Percentiles rank a stretch among this genome's conserved stretches.
phyloP scores from a whole-genome alignment of 2,329 filamentous ascomycete species.

The Colletotrichum caudatum region DNA sequence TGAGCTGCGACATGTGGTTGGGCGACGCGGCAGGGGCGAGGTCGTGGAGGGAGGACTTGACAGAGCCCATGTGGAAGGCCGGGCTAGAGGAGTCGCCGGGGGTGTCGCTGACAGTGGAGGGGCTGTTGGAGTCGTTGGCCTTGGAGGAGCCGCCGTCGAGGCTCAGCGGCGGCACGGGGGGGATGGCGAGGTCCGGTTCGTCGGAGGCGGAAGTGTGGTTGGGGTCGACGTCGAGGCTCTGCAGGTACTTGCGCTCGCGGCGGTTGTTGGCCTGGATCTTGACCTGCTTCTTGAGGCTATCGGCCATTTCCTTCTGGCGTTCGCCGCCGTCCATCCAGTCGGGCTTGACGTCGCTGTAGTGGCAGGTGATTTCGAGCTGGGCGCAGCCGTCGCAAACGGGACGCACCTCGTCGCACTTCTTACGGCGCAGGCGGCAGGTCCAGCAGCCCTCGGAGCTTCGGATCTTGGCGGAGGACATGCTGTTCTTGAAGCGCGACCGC shows the following conservation, averaged over 20 bases:
- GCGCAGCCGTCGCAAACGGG: conserved; percentile 65
- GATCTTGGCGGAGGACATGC: conserved; percentile 46
- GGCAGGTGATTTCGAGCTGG: conserved; percentile 67
- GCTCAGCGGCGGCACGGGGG: conserved; percentile 30
- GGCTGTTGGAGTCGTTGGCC: conserved; percentile 28
- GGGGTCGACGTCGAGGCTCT: conserved; percentile 50
- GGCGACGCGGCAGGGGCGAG: conserved; percentile 30
- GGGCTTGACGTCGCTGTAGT: conserved; percentile 64
- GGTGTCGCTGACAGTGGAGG: conserved; percentile 39
- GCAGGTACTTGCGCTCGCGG: conserved; percentile 61
- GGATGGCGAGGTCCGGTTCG: conserved; percentile 26
- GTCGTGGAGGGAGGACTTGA: conserved; percentile 40
- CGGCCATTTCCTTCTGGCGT: conserved; percentile 44
- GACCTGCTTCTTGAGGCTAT: conserved; percentile 45
- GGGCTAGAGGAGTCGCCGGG: conserved; percentile 34
- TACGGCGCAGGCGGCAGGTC: conserved; percentile 71
- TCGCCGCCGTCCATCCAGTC: conserved; percentile 66
- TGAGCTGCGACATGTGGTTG: conserved; percentile 25
- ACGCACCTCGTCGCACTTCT: conserved; percentile 69
- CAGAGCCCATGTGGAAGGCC: conserved; percentile 37
- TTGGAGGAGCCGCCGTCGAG: conserved; percentile 31
- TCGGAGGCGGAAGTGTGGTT: conserved; percentile 15
- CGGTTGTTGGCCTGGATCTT: conserved; percentile 44
- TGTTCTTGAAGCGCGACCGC: conserved; percentile 34
- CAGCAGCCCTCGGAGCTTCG: conserved; percentile 66